phyloP scores from a whole-genome alignment of 768 basidiomycete genomes.

The Suillus hirtellus region DNA sequence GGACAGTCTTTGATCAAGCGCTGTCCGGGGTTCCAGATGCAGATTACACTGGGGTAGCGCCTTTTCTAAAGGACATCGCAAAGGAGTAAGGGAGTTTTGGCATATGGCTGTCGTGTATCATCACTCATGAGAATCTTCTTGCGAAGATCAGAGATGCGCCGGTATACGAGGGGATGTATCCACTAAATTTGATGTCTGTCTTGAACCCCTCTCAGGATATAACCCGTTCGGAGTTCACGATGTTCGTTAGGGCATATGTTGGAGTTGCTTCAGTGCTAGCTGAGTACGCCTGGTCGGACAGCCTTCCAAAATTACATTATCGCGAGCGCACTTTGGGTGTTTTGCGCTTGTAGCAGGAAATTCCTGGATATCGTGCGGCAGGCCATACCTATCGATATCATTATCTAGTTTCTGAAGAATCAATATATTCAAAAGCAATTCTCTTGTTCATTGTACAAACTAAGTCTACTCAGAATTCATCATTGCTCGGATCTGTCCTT shows the following conservation, averaged over 20 bases:
- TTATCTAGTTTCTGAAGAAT: too few species aligned
- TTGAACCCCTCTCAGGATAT: conserved; percentile 31
- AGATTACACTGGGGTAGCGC: conserved; percentile 49
- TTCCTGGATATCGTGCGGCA: conserved; percentile 76
- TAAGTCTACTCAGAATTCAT: too few species aligned
- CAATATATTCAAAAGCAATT: too few species aligned
- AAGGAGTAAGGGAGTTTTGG: conserved; percentile 68
- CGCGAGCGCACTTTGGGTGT: conserved; percentile 65
- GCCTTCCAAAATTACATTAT: conserved; percentile 64
- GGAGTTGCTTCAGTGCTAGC: conserved; percentile 68
- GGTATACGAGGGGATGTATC: conserved; percentile 58
- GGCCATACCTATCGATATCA: conserved; percentile 18
- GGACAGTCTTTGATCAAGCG: conserved; percentile 62
- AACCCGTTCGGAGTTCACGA: conserved; percentile 59
- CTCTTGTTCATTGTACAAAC: too few species aligned
- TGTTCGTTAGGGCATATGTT: conserved; percentile 64
- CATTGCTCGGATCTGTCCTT: too few species aligned
- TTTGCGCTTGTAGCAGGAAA: conserved; percentile 40
- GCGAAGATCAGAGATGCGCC: conserved; percentile 45
- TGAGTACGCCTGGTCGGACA: conserved; percentile 81
- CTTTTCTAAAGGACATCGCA: conserved; percentile 60
- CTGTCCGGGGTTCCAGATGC: conserved; percentile 49
- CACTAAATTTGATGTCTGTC: conserved; percentile 35
- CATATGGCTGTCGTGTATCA: conserved; percentile 72
- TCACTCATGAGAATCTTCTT: conserved; percentile 54